Percentiles rank a stretch among this genome's conserved stretches.
phyloP scores from a whole-genome alignment of 352 stramenopile genomes.

The Pythium rishiriense region DNA sequence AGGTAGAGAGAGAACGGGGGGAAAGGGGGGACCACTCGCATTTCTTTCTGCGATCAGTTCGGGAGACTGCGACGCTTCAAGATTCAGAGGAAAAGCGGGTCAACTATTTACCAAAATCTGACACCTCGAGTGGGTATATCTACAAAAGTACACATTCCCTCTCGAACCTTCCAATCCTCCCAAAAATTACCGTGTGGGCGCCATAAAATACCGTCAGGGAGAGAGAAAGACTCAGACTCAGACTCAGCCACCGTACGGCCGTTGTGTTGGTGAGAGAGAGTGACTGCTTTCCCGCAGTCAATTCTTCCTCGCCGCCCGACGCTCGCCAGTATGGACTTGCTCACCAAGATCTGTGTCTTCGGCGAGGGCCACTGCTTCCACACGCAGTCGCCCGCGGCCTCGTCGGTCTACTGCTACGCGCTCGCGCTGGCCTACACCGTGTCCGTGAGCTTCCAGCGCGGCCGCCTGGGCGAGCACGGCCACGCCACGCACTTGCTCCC shows the following conservation, averaged over 20 bases:
- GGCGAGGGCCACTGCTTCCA: constrained; percentile 76
- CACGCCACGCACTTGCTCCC: constrained; percentile 78
- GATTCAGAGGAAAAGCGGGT: not conserved
- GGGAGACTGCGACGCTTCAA: constrained; percentile 9
- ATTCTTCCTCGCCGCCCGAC: not conserved
- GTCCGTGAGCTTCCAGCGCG: constrained; percentile 72
- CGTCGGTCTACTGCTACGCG: constrained; percentile 69
- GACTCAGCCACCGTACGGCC: too few species aligned
- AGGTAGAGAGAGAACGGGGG: not conserved
- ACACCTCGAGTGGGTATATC: not conserved
- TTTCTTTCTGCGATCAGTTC: not conserved
- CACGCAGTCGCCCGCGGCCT: constrained; percentile 64
- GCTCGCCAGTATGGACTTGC: constrained; percentile 27
- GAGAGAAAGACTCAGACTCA: constrained; percentile 3
- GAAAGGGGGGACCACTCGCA: not conserved
- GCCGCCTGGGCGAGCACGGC: constrained; percentile 71
- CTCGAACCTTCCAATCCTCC: not conserved
- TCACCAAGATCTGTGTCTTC: constrained; percentile 75
- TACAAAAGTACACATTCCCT: not conserved
- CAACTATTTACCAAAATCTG: not conserved
- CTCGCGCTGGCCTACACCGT: constrained; percentile 67
- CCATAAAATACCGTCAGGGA: constrained; percentile 1
- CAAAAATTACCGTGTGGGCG: not conserved
- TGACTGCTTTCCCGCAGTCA: not conserved
- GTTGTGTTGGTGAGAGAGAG: too few species aligned